phyloP scores from a whole-genome alignment of 208 protist species.

The Phytomonas sp. region DNA sequence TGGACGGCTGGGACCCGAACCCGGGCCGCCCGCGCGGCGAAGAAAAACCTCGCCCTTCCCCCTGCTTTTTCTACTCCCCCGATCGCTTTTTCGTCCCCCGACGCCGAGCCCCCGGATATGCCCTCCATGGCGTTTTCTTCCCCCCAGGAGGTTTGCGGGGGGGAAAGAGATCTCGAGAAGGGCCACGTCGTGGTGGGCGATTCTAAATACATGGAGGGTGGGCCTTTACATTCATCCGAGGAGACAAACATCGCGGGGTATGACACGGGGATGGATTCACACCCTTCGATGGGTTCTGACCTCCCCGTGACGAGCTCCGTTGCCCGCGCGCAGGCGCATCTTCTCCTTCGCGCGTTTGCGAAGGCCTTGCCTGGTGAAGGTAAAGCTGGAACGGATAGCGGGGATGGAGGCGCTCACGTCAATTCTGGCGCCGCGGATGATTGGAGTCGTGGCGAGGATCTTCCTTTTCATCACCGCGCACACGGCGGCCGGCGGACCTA shows the following conservation, averaged over 20 bases:
- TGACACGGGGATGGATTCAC: neutral
- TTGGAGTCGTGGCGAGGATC: neutral
- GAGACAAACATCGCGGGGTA: neutral
- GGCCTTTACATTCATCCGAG: neutral
- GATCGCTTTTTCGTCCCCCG: neutral
- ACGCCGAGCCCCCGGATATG: neutral
- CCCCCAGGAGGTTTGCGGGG: neutral
- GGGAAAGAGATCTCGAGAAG: neutral
- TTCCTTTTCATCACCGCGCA: neutral
- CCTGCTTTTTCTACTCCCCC: neutral
- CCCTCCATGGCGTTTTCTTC: neutral
- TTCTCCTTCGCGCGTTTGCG: neutral
- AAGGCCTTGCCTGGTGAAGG: neutral
- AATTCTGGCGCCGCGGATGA: neutral
- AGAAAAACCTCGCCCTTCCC: conserved; percentile 7
- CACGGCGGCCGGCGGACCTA: neutral
- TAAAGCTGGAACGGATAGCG: neutral
- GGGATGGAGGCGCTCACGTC: neutral
- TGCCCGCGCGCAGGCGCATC: neutral
- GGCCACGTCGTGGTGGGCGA: neutral
- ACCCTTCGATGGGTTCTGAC: neutral
- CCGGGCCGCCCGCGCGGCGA: conserved; percentile 20
- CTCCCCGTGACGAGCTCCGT: neutral
- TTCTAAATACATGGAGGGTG: neutral
- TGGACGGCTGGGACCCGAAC: conserved; percentile 38